Evolutionary conservation across 768 basidiomycete species (phyloP).

Genomic region (Lyophyllum decastes): DNA sequence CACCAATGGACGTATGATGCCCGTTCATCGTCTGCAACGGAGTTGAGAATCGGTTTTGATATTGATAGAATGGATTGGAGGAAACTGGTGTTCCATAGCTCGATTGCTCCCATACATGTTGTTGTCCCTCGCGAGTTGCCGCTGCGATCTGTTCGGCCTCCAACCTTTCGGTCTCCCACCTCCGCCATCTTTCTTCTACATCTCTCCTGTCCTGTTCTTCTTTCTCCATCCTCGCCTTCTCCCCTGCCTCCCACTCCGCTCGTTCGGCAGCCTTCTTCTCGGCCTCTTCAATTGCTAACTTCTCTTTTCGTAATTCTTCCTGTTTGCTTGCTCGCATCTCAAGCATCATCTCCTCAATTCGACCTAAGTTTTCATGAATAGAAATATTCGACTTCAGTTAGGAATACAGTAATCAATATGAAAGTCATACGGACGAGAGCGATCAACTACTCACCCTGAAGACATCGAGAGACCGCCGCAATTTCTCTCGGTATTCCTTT

Average conservation of each 20-base stretch:
- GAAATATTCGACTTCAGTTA: slow-evolving; percentile 9
- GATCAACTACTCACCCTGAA: background rate
- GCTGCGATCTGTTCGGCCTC: no score
- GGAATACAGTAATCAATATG: background rate
- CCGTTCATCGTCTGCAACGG: background rate
- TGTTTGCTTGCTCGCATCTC: background rate
- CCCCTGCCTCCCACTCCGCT: no score
- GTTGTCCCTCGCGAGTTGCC: no score
- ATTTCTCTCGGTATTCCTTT: slow-evolving; percentile 8
- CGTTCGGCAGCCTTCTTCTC: background rate
- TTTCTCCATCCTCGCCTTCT: no score
- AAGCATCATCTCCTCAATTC: background rate
- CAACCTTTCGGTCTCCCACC: no score
- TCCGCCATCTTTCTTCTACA: no score
- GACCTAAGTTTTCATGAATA: background rate
- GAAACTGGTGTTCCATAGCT: background rate
- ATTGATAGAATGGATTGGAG: background rate
- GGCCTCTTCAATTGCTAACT: background rate
- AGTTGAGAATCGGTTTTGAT: background rate
- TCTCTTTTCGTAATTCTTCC: background rate
- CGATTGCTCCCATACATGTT: background rate
- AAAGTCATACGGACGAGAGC: no score
- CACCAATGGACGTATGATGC: background rate
- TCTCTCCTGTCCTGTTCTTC: no score
- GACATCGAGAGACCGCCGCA: slow-evolving; percentile 4